Evolutionary conservation across 371 early-diverging fungal genomes (phyloP), one percentile per base, ranked within the genome.

Genomic region (Spraguea lophii): DNA sequence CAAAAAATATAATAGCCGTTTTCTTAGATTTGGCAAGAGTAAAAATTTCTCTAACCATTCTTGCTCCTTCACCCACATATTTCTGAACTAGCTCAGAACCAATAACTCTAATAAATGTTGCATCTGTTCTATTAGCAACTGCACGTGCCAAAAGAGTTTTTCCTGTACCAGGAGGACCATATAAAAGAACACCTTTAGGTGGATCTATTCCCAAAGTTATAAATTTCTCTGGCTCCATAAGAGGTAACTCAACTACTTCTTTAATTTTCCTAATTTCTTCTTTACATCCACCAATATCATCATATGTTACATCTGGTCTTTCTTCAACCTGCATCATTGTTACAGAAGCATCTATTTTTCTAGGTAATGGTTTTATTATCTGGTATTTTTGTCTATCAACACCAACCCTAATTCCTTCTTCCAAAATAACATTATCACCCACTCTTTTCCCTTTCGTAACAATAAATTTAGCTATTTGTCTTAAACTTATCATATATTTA

Each of bases 281-380:
- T 61, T 90, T 88, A 71, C 94, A 84, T 54, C 99, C 99, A 63
- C 99, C 99, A 10, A 99, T 89, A 75, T 97, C 94, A 51, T 80
- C 74, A 61, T 97, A 99, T 0, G 97, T 94, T 19, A 95, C 89
- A 72, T 95, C 93, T 1, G 97, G 97, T 68, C 91, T 93, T 68
- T 95, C 95, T 70, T 99, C 99, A 54, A 97, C 92, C 75, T 92
- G 92, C 97, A 99, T 97, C 77, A 99, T 85, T 13, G 97, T 93
- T 16, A 99, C 95, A 15, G 90, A 80, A 25, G 97, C 85, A 72
- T 99, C 99, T 57, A 98, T 93, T 73, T 88, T 90, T 66, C 92
- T 88, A 41, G 97, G 95, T 26, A 99, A 75, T n/a, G 95, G 91
- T 56, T 91, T 81, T 63, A 90, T 88, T 51, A 99, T 88, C 71